Conservation (phyloP, 805 yeast genomes). For the Sugiyamaella boreocaroliniensis region DNA sequence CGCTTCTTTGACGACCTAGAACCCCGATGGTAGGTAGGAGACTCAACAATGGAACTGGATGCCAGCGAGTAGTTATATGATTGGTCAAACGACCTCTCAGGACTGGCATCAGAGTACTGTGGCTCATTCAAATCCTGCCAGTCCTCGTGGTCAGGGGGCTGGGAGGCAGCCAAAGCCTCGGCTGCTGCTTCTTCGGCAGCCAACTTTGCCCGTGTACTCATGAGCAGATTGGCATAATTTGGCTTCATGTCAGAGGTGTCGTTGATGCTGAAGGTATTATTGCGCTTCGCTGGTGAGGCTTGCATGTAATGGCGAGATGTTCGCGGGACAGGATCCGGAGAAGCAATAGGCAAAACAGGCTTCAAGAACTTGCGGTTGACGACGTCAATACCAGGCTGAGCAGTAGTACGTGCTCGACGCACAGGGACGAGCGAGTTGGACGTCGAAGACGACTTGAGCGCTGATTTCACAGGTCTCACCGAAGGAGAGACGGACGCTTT, state of each 20-base stretch:
- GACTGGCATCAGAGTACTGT: background rate
- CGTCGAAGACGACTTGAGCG: background rate
- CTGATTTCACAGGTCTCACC: background rate
- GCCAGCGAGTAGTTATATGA: background rate
- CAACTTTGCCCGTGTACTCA: background rate
- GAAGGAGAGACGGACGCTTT: background rate
- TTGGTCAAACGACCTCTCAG: background rate
- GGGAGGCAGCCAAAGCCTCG: background rate
- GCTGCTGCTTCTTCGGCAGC: background rate
- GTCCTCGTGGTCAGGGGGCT: background rate
- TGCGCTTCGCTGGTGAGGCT: background rate
- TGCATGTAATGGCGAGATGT: background rate
- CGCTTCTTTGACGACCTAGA: background rate
- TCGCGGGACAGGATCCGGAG: background rate
- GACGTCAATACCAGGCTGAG: background rate
- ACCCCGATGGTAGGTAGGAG: background rate
- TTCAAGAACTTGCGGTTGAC: background rate
- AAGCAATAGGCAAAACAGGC: background rate
- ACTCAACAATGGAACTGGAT: background rate
- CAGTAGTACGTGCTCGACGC: background rate
- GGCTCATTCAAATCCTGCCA: background rate
- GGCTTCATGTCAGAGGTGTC: slow-evolving; percentile 1
- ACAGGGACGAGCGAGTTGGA: background rate
- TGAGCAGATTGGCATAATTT: slow-evolving; percentile 1
- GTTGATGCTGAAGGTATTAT: background rate